phyloP scores from a whole-genome alignment of 306 rosid genomes.

The Malus domestica region ASM211411v1 NC_041794.1:3893501-3894000 shows the following conservation, averaged over 20 bases:
- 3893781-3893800: constrained; percentile 29
- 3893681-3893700: constrained; percentile 27
- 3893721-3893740: constrained; percentile 58
- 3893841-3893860: constrained; percentile 19
- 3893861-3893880: constrained; percentile 16
- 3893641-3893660: constrained; percentile 30
- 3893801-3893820: constrained; percentile 19
- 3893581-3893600: constrained; percentile 64
- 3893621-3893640: constrained; percentile 28
- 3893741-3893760: constrained; percentile 32
- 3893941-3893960: constrained; percentile 11
- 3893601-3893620: neutral
- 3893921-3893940: constrained; percentile 19
- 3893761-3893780: constrained; percentile 25
- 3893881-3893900: constrained; percentile 12
- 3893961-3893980: constrained; percentile 14
- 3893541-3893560: constrained; percentile 38
- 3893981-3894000: constrained; percentile 25
- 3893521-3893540: neutral
- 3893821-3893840: constrained; percentile 31
- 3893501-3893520: neutral
- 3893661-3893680: constrained; percentile 8
- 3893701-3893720: constrained; percentile 18
- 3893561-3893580: constrained; percentile 55
- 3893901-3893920: neutral